Percentiles rank a stretch among this genome's conserved stretches.
Conservation (phyloP, 257 asterid species). For the Eucommia ulmoides region DNA sequence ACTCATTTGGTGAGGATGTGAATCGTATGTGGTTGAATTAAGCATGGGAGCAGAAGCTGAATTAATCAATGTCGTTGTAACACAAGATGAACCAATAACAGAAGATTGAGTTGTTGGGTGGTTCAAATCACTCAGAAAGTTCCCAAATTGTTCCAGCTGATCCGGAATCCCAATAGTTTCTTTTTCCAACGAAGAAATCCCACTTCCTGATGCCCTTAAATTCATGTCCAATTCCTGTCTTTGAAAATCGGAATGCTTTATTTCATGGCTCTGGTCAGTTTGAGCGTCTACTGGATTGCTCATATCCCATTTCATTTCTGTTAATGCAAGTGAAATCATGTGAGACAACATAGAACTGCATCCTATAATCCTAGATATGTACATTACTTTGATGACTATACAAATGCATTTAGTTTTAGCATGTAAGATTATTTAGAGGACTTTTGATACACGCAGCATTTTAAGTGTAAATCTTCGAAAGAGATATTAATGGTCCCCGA, state of each 20-base stretch:
- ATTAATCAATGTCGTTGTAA: slow-evolving; percentile 60
- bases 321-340: slow-evolving; percentile 65
- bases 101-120: slow-evolving; percentile 76
- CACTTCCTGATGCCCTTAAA: slow-evolving; percentile 29
- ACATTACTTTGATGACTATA: too few relatives aligned
- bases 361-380: too few relatives aligned
- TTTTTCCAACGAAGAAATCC: slow-evolving; percentile 22
- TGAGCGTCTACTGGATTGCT: slow-evolving; percentile 43
- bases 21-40: slow-evolving; percentile 59
- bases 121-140: slow-evolving; percentile 47
- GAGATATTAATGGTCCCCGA: too few relatives aligned
- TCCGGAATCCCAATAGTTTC: slow-evolving; percentile 34
- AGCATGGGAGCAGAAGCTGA: slow-evolving; percentile 64
- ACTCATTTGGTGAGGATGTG: slow-evolving; percentile 32
- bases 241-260: slow-evolving; percentile 33
- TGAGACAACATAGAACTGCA: too few relatives aligned
- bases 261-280: slow-evolving; percentile 33
- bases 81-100: slow-evolving; percentile 58
- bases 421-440: too few relatives aligned
- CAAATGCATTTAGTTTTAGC: too few relatives aligned
- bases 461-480: too few relatives aligned
- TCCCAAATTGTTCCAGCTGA: slow-evolving; percentile 43
- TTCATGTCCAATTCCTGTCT: slow-evolving; percentile 41
- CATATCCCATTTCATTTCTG: slow-evolving; percentile 66
- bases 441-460: too few relatives aligned